Base-by-base conservation (phyloP, 2,329 filamentous ascomycete species). In the Arthrobotrys sphaeroides region DNA sequence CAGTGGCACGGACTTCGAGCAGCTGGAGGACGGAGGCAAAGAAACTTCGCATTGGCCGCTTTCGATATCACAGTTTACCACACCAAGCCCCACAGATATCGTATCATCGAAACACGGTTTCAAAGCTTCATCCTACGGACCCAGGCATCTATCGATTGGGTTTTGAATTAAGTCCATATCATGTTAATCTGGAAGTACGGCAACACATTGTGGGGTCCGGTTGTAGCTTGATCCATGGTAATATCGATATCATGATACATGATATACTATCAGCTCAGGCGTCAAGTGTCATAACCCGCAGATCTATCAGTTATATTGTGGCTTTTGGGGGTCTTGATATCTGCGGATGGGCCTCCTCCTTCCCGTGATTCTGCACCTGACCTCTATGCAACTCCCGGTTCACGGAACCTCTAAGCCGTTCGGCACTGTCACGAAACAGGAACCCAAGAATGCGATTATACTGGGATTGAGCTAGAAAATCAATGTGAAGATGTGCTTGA, bases 131-230 rank as follows among this genome's bases (percentile, higher is more conserved):
- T 22, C 16, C 33, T 36, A n/a, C 12, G 10, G 26, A 24, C 31
- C 16, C 13, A 18, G 16, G 1, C 3, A 7, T 20, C 16, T 24
- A 7, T 47, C 43, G 20, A 47, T 20, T 20, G 13, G 40, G 10
- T 45, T 20, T 36, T 53, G 47, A 33, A 7, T 53, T 33, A 28
- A 33, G 26, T 18, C 51, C n/a, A n/a, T n/a, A n/a, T n/a, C n/a
- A n/a, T 38, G 3, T 13, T 36, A 16, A n/a, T 24, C 31, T 55
- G n/a, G 9, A 18, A 20, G 3, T 55, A 55, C 12, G 28, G 13
- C 66, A 69, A 69, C 66, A 69, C 66, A 69, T 69, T 62, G 66
- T 62, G 66, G 66, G 66, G 66, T 49, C 18, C 22, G 28, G 13
- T 43, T 55, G 20, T 20, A 55, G 16, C 22, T 36, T 13, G 22